A percentile compares a stretch with the other conserved stretches of the same genome.
These are phyloP conservation scores for Hevea brasiliensis DNA, from an alignment of 345 rosid genomes.

Conservation along the genomic window DNA sequence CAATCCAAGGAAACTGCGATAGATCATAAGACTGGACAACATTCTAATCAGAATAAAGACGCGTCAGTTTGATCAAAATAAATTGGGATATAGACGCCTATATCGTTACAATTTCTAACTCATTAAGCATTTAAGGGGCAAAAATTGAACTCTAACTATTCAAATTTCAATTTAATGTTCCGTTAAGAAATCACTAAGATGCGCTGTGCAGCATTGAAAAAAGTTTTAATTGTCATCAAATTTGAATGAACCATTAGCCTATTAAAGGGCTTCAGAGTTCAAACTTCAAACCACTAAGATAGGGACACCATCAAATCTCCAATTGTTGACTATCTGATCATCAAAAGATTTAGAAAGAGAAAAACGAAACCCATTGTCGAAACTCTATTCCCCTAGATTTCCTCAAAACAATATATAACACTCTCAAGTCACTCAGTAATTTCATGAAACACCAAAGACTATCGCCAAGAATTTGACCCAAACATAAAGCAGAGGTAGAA, in stretches of 20 bases:
- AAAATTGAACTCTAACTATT: neutral
- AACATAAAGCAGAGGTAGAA: neutral
- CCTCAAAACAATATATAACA: neutral
- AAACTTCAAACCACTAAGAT: neutral
- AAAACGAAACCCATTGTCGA: neutral
- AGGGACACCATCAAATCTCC: neutral
- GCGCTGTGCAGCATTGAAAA: neutral
- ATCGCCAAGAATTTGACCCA: neutral
- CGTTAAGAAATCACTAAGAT: neutral
- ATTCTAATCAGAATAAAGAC: slow-evolving; percentile 36
- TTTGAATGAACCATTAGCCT: neutral
- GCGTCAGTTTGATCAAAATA: slow-evolving; percentile 22
- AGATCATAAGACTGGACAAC: slow-evolving; percentile 52
- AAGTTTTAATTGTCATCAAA: neutral
- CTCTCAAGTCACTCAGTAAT: slow-evolving; percentile 18
- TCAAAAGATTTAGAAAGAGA: neutral
- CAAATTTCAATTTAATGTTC: neutral
- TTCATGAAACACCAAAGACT: slow-evolving; percentile 21
- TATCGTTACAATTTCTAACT: neutral
- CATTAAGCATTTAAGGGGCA: neutral
- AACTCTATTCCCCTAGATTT: neutral
- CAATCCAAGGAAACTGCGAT: slow-evolving; percentile 76
- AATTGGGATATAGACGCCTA: no score
- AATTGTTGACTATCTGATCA: neutral
- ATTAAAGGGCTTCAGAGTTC: no score